A percentile compares a stretch with the other conserved stretches of the same genome.
These are phyloP conservation scores for Davidsoniella neocaledoniae DNA, from an alignment of 2,329 filamentous ascomycete species.

Conservation along the genomic window DNA sequence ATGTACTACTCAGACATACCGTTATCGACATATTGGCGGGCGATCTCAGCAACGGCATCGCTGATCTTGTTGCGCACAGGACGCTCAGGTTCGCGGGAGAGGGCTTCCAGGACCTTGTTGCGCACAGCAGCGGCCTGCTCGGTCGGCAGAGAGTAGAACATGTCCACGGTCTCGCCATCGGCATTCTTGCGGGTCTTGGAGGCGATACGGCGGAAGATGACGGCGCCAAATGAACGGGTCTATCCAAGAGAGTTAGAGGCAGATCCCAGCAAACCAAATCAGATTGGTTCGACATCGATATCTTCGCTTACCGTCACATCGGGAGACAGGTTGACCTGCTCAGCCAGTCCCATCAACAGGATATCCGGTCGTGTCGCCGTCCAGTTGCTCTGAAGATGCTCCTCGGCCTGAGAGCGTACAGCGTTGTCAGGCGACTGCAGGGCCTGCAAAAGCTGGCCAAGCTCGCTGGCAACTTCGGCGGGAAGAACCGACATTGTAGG, in stretches of 20 bases:
- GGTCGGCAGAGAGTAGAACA: conserved; percentile 64
- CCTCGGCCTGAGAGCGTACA: conserved; percentile 71
- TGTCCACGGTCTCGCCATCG: conserved; percentile 56
- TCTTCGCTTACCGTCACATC: conserved; percentile 44
- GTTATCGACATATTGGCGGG: conserved; percentile 84
- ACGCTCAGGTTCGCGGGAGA: conserved; percentile 55
- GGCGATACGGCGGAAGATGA: conserved; percentile 86
- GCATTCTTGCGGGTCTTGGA: conserved; percentile 71
- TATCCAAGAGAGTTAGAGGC: conserved; percentile 21
- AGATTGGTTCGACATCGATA: neutral
- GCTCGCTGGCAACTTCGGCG: conserved; percentile 66
- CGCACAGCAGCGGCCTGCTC: conserved; percentile 66
- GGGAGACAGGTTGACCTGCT: conserved; percentile 70
- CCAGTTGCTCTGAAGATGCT: conserved; percentile 84
- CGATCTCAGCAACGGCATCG: conserved; percentile 91
- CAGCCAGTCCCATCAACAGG: conserved; percentile 81
- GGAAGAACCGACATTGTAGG: conserved; percentile 68
- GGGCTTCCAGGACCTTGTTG: conserved; percentile 62
- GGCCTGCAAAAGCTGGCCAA: conserved; percentile 71
- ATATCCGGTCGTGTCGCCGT: conserved; percentile 65
- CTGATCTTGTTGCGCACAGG: conserved; percentile 86
- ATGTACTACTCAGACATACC: conserved; percentile 36
- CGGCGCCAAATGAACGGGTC: conserved; percentile 80
- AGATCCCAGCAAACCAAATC: neutral
- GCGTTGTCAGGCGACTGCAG: conserved; percentile 82